Evolutionary conservation across 2,329 filamentous ascomycete species (phyloP).

Genomic region (Cadophora sp.): DNA sequence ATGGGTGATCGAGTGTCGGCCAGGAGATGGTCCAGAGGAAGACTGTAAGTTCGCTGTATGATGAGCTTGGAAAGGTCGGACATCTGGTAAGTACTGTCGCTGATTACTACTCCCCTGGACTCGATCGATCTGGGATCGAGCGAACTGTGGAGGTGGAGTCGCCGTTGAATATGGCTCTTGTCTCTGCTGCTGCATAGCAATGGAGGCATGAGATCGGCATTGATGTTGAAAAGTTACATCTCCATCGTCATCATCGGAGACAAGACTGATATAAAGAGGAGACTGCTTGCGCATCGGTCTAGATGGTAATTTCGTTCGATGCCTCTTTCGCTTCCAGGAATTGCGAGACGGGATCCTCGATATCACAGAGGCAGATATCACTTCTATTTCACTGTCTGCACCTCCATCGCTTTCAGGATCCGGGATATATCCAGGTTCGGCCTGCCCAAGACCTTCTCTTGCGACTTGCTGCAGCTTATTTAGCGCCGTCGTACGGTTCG

Average conservation of each 20-base stretch:
- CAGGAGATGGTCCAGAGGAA: background rate
- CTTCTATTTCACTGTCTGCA: background rate
- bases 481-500: background rate
- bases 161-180: too few relatives aligned
- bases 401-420: background rate
- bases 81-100: background rate
- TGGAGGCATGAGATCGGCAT: too few relatives aligned
- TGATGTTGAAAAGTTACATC: background rate
- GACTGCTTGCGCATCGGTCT: background rate
- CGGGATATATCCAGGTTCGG: too few relatives aligned
- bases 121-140: background rate
- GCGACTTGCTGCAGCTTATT: background rate
- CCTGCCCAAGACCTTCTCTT: background rate
- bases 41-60: background rate
- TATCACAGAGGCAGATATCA: background rate
- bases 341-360: background rate
- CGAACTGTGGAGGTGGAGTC: background rate
- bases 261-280: conserved; percentile 20
- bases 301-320: background rate
- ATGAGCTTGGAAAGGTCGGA: background rate
- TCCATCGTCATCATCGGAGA: conserved; percentile 28
- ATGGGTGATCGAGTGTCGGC: background rate
- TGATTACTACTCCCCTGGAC: background rate
- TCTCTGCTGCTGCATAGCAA: background rate
- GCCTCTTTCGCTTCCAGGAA: background rate